These are phyloP conservation scores for Candida jianshihensis DNA, from an alignment of 805 yeast genomes.

Conservation along the genomic window DNA sequence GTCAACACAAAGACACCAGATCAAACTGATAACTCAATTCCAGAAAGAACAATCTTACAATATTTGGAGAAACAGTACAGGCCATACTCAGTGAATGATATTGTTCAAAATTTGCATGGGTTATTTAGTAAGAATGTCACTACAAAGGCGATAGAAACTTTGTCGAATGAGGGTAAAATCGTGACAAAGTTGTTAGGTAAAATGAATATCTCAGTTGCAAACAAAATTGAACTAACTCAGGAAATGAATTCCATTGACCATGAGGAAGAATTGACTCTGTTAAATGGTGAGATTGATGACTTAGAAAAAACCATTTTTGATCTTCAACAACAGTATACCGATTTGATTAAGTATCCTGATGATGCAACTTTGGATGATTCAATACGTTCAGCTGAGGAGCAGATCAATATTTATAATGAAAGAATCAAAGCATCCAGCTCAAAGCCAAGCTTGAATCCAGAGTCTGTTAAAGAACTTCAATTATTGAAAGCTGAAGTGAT, in stretches of 20 bases:
- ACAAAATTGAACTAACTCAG: slow-evolving; percentile 22
- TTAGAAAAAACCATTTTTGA: background rate
- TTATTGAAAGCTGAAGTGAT: slow-evolving; percentile 1
- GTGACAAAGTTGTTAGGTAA: slow-evolving; percentile 38
- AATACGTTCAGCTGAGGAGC: slow-evolving; percentile 1
- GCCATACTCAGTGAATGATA: slow-evolving; percentile 42
- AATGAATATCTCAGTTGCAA: slow-evolving; percentile 34
- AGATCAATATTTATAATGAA: slow-evolving; percentile 3
- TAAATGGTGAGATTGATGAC: background rate
- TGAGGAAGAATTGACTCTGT: background rate
- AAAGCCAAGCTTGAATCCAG: slow-evolving; percentile 5
- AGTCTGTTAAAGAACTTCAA: slow-evolving; percentile 6
- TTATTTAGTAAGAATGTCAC: slow-evolving; percentile 29
- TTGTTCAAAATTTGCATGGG: slow-evolving; percentile 38
- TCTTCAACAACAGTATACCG: slow-evolving; percentile 5
- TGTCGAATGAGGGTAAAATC: slow-evolving; percentile 28
- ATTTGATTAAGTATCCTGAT: slow-evolving; percentile 10
- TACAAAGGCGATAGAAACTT: slow-evolving; percentile 29
- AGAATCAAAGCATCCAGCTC: slow-evolving; percentile 1
- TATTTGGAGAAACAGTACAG: slow-evolving; percentile 38
- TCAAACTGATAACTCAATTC: no score
- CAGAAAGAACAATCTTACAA: slow-evolving; percentile 27
- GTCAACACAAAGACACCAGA: no score
- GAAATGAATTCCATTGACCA: background rate
- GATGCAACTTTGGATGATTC: slow-evolving; percentile 6